Evolutionary conservation across 345 rosid species (phyloP).

Genomic region (Populus nigra): DNA sequence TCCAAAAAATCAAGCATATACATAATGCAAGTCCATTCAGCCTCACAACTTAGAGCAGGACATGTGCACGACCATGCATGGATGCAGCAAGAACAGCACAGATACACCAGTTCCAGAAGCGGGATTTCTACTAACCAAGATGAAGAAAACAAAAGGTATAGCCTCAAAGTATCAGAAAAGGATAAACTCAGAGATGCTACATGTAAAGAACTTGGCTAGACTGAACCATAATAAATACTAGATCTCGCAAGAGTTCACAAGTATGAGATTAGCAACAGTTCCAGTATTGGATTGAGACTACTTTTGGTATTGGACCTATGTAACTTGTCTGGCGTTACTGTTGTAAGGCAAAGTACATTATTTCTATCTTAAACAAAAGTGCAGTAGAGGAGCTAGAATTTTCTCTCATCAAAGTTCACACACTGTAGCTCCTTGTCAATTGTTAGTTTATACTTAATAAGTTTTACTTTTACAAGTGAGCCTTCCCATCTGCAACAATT

Average conservation of each 20-base stretch:
- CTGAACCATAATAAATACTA: not conserved
- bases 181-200: not conserved
- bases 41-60: not conserved
- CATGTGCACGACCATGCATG: not conserved
- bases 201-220: not conserved
- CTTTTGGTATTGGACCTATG: not conserved
- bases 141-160: not conserved
- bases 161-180: not conserved
- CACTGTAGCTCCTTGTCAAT: not conserved
- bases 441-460: not conserved
- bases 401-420: not conserved
- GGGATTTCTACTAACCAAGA: not conserved
- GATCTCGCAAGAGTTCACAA: not conserved
- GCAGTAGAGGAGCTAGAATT: not conserved
- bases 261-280: not conserved
- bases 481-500: not conserved
- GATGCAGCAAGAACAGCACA: not conserved
- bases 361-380: not conserved
- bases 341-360: not conserved
- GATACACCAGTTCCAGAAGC: not conserved
- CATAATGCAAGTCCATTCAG: not conserved
- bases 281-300: not conserved
- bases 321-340: not conserved
- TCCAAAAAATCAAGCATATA: not conserved
- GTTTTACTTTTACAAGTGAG: not conserved